Conservation (phyloP, 164 flowering plant genomes). For the Cinnamomum micranthum region DNA sequence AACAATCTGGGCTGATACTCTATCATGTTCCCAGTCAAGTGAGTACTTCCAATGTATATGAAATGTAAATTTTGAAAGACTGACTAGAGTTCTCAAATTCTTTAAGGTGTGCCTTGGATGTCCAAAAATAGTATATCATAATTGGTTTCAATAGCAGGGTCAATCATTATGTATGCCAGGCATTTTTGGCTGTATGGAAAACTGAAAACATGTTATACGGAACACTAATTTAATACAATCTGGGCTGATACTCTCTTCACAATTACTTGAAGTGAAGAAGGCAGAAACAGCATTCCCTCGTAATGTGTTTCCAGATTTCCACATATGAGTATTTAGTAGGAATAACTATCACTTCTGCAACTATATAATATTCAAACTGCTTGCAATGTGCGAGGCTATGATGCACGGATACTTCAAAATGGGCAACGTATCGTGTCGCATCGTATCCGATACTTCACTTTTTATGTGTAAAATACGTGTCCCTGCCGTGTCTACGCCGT, state of each 20-base stretch:
- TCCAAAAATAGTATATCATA: neutral
- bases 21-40: conserved; percentile 76
- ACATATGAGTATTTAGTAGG: neutral
- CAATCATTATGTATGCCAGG: neutral
- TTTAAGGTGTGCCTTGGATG: neutral
- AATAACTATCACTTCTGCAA: neutral
- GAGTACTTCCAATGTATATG: conserved; percentile 16
- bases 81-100: neutral
- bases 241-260: neutral
- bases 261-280: neutral
- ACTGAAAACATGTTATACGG: neutral
- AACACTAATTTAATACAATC: no score
- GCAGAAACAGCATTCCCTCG: neutral
- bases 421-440: no score
- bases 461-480: no score
- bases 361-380: neutral
- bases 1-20: conserved; percentile 9
- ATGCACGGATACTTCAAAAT: no score
- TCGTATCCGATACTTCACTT: no score
- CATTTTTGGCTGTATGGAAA: neutral
- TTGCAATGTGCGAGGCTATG: neutral
- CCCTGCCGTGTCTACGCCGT: no score
- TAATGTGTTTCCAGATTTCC: neutral
- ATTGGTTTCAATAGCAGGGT: neutral
- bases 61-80: neutral